A percentile compares a stretch with the other conserved stretches of the same genome.
phyloP scores from a whole-genome alignment of 768 basidiomycete genomes.

The Naganishia vishniacii region DNA sequence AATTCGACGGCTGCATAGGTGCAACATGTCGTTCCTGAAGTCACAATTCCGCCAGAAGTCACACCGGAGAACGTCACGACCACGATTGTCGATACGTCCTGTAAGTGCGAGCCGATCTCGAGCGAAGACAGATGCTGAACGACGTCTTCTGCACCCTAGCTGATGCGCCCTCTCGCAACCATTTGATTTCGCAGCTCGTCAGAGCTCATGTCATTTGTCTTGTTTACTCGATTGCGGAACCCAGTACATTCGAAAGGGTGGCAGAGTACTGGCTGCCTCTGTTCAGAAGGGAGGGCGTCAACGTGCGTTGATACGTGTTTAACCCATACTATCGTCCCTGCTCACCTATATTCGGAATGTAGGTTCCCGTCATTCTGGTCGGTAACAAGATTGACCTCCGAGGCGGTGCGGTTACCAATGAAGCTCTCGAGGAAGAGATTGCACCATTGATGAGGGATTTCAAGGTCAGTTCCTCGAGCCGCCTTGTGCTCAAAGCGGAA shows the following conservation, averaged over 20 bases:
- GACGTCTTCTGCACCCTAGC: constrained; percentile 53
- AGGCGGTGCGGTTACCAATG: constrained; percentile 87
- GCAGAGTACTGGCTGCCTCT: constrained; percentile 97
- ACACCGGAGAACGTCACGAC: constrained; percentile 97
- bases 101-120: constrained; percentile 53
- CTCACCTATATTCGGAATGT: not conserved
- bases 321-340: not conserved
- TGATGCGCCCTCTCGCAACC: constrained; percentile 73
- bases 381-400: constrained; percentile 98
- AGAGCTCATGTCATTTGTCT: constrained; percentile 98
- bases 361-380: constrained; percentile 94
- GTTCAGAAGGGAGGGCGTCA: constrained; percentile 89
- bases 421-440: constrained; percentile 89
- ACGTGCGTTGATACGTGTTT: constrained; percentile 56
- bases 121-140: constrained; percentile 4
- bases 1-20: constrained; percentile 74
- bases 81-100: constrained; percentile 94
- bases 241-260: constrained; percentile 92
- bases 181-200: constrained; percentile 89
- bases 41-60: constrained; percentile 95
- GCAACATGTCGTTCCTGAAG: constrained; percentile 89
- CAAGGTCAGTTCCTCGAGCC: constrained; percentile 59
- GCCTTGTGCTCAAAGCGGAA: constrained; percentile 2
- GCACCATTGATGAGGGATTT: constrained; percentile 97
- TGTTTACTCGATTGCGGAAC: constrained; percentile 94